Conservation (phyloP, 2,329 filamentous ascomycete species). For the Falciphora oryzae region DNA sequence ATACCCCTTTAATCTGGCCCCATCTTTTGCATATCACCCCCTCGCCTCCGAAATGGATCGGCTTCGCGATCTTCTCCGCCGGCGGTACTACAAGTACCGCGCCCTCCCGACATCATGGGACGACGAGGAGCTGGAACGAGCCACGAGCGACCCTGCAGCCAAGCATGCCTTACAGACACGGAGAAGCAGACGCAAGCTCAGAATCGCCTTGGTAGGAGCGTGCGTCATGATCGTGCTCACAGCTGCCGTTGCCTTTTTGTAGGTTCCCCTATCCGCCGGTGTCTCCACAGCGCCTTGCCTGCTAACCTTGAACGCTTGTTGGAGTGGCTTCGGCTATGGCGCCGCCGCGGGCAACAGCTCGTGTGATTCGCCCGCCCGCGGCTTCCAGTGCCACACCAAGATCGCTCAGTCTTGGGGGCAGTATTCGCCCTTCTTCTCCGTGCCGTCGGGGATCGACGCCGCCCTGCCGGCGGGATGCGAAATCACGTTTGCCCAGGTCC, state of each 20-base stretch:
- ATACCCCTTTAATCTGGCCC: neutral
- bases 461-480: conserved; percentile 61
- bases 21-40: neutral
- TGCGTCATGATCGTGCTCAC: neutral
- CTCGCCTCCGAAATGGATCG: neutral
- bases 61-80: neutral
- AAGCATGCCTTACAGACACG: neutral
- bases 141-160: neutral
- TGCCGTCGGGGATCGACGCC: conserved; percentile 58
- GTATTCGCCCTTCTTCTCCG: conserved; percentile 79
- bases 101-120: neutral
- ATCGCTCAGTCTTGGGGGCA: conserved; percentile 74
- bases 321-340: neutral
- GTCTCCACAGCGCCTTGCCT: neutral
- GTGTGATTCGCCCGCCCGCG: conserved; percentile 49
- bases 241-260: neutral
- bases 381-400: conserved; percentile 57
- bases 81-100: conserved; percentile 9
- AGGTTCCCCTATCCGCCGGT: neutral
- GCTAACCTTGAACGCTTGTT: neutral
- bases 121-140: neutral
- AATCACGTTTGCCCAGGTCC: conserved; percentile 72
- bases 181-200: neutral
- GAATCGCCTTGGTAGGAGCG: neutral
- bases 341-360: neutral